These are phyloP conservation scores for Medicago truncatula DNA, from an alignment of 306 rosid species.

Conservation along the genomic window DNA sequence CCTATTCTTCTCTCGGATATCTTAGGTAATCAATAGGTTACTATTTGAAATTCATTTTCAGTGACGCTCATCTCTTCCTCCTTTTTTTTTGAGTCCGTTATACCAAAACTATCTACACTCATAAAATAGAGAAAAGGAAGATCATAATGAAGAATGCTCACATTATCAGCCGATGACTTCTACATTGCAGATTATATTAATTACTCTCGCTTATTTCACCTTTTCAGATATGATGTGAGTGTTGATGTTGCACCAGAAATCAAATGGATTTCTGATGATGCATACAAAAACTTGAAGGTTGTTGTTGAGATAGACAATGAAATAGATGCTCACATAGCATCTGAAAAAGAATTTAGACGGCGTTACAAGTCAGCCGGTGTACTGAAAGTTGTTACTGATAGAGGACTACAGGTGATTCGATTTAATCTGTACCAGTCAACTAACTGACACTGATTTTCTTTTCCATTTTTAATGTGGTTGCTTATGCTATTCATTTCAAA, in stretches of 20 bases:
- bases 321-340: constrained; percentile 68
- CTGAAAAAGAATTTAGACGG: constrained; percentile 74
- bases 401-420: constrained; percentile 86
- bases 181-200: constrained; percentile 35
- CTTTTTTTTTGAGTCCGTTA: constrained; percentile 15
- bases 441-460: background rate
- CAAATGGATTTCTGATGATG: constrained; percentile 81
- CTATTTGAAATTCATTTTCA: constrained; percentile 26
- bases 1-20: constrained; percentile 69
- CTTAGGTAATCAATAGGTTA: constrained; percentile 63
- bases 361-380: constrained; percentile 77
- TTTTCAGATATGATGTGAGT: constrained; percentile 79
- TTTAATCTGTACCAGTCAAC: constrained; percentile 21
- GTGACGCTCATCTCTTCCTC: constrained; percentile 3
- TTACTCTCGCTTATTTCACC: constrained; percentile 41
- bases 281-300: constrained; percentile 83
- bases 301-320: constrained; percentile 85
- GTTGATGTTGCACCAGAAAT: constrained; percentile 90
- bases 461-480: constrained; percentile 2
- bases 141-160: constrained; percentile 28
- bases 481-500: constrained; percentile 3
- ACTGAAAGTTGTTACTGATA: constrained; percentile 73
- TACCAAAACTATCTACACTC: constrained; percentile 27
- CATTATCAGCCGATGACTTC: constrained; percentile 33
- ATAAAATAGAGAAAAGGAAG: constrained; percentile 28